Evolutionary conservation across 345 rosid species (phyloP), one percentile per base, ranked within the genome.

Genomic region (Sonneratia alba): DNA sequence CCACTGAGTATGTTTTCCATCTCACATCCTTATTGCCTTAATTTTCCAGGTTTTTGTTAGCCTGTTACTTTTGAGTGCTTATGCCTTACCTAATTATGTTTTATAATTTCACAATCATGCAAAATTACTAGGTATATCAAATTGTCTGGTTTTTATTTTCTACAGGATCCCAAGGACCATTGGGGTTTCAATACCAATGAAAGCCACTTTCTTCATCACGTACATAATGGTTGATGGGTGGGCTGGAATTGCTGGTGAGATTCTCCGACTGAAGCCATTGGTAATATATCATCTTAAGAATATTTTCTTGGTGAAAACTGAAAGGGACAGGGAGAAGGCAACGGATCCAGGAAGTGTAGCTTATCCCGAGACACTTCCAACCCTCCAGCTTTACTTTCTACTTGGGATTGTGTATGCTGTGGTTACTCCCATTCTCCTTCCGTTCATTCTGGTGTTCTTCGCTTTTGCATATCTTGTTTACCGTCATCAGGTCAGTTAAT

Each of bases 171-270:
- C 98, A 16, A 83, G 95, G 81, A 95, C 97, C 69, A 92, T 92
- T 67, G 98, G 99, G 36, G 96, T 95, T 71, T 92, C 99, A 4
- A 92, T 95, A 79, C 99, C 99, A 56, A 95, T 90, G 96, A 94
- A 94, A 73, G 97, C 97, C 69, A 94, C 98, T 32, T 94, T 91
- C 80, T 94, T 91, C 73, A 88, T 94, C 69, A 94, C 98, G 9
- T 94, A 88, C 73, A 86, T 94, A 78, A 94, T 94, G 98, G 88
- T 94, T 71, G 99, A 95, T 78, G 99, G 99, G 34, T 90, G 99
- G 98, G 99, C 99, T 71, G 99, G 99, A 48, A 87, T 92, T 18
- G 99, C 99, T 1, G 75, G 88, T 24, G 99, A 95, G 86, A 95
- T 95, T 79, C 94, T 95, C 66, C 86, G 97, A 67, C 43, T 95